These are phyloP conservation scores for Rhodotorula sp. DNA, from an alignment of 1,284 basidiomycete species.

Conservation along the genomic window DNA sequence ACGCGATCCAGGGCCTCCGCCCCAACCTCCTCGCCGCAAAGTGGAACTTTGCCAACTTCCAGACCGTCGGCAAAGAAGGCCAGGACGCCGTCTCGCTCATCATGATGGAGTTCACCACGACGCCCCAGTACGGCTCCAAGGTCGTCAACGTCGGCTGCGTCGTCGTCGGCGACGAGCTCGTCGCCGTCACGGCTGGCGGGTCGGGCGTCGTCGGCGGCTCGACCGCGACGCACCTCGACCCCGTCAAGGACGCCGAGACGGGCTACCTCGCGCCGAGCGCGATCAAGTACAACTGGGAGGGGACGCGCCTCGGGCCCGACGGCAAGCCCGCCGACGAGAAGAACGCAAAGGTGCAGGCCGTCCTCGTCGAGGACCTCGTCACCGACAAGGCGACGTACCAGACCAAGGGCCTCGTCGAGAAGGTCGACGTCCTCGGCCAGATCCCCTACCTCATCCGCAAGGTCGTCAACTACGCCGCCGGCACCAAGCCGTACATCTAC, in stretches of 20 bases:
- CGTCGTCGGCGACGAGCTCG: constrained; percentile 74
- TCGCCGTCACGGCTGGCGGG: constrained; percentile 61
- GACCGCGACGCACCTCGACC: constrained; percentile 67
- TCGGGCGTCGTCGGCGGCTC: constrained; percentile 58
- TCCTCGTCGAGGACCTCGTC: constrained; percentile 36
- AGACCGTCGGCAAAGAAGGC: constrained; percentile 52
- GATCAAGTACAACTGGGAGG: constrained; percentile 78
- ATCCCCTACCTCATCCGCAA: constrained; percentile 89
- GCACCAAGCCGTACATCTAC: constrained; percentile 90
- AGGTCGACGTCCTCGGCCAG: constrained; percentile 94
- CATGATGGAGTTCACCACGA: constrained; percentile 96
- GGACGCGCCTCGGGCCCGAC: constrained; percentile 57
- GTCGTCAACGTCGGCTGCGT: constrained; percentile 81
- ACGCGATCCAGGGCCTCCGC: constrained; percentile 98
- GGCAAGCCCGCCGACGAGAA: constrained; percentile 13
- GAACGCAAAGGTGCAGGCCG: constrained; percentile 28
- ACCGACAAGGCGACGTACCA: constrained; percentile 40
- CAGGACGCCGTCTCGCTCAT: constrained; percentile 73
- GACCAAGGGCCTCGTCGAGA: constrained; percentile 83
- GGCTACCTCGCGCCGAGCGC: constrained; percentile 75
- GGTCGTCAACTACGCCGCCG: constrained; percentile 84
- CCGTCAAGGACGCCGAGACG: constrained; percentile 67
- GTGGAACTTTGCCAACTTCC: constrained; percentile 97
- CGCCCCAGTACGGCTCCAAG: constrained; percentile 63
- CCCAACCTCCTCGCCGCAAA: constrained; percentile 87